Evolutionary conservation across 768 basidiomycete genomes (phyloP).

Genomic region (Harrya chromipes): DNA sequence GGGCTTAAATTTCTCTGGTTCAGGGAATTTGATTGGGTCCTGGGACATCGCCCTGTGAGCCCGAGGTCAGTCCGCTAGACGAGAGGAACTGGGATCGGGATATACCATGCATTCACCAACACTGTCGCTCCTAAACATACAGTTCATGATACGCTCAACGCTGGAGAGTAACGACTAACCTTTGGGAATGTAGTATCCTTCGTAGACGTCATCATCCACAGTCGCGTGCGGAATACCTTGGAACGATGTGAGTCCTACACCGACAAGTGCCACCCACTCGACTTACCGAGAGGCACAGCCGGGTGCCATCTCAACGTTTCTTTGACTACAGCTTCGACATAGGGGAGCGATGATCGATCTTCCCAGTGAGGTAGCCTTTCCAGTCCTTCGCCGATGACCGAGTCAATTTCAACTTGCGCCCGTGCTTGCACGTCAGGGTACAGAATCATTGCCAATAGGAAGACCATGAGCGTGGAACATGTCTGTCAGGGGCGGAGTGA

Average conservation of each 20-base stretch:
- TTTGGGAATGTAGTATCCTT: constrained; percentile 49
- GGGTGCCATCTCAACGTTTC: constrained; percentile 28
- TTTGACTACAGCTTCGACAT: constrained; percentile 19
- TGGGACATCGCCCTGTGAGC: constrained; percentile 32
- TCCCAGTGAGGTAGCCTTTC: constrained; percentile 21
- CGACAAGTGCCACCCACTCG: neutral
- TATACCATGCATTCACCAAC: constrained; percentile 20
- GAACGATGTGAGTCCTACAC: neutral
- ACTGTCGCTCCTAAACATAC: constrained; percentile 17
- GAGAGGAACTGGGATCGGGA: neutral
- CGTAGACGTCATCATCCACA: constrained; percentile 41
- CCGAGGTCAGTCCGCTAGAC: neutral
- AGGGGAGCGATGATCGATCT: constrained; percentile 19
- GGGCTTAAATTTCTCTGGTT: constrained; percentile 39
- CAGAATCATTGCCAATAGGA: constrained; percentile 10
- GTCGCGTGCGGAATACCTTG: constrained; percentile 31
- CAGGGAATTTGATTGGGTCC: constrained; percentile 36
- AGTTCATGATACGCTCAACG: neutral
- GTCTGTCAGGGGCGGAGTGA: constrained; percentile 15
- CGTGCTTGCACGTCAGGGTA: constrained; percentile 23
- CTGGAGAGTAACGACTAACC: constrained; percentile 29
- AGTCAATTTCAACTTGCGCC: constrained; percentile 19
- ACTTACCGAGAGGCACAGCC: constrained; percentile 10
- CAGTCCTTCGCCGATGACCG: constrained; percentile 15
- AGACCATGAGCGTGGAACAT: constrained; percentile 7